Conservation (phyloP, 441 rosid species). For the Croton laevigatus region DNA sequence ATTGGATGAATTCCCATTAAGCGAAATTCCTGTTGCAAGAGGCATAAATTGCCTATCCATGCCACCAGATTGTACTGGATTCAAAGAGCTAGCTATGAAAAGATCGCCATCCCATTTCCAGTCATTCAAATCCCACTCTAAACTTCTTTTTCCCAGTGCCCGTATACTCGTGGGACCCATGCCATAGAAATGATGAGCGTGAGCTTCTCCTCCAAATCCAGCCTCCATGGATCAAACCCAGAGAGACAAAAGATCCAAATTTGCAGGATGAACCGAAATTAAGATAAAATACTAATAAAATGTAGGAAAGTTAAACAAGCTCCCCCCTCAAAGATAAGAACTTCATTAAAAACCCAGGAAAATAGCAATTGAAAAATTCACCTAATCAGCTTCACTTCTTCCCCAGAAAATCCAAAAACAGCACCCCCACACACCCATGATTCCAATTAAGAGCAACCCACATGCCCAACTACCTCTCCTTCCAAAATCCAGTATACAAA, state of each 20-base stretch:
- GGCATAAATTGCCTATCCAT: constrained; percentile 59
- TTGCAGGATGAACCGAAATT: constrained; percentile 18
- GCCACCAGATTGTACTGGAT: constrained; percentile 39
- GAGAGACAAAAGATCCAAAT: constrained; percentile 25
- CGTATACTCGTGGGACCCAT: constrained; percentile 41
- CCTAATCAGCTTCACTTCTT: constrained; percentile 63
- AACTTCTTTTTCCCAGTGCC: constrained; percentile 59
- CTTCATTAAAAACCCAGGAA: constrained; percentile 24
- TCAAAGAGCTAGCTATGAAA: constrained; percentile 68
- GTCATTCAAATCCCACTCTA: constrained; percentile 90
- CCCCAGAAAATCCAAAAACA: constrained; percentile 70
- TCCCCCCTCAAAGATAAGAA: constrained; percentile 39
- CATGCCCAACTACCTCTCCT: constrained; percentile 38
- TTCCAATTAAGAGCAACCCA: constrained; percentile 64
- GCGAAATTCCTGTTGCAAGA: constrained; percentile 33
- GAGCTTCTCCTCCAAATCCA: constrained; percentile 60
- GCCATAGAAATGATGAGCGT: constrained; percentile 47
- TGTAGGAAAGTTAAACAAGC: constrained; percentile 11
- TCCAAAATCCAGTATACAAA: constrained; percentile 5
- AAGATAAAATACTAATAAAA: not conserved
- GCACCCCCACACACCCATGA: constrained; percentile 58
- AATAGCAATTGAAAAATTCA: constrained; percentile 15
- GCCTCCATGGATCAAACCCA: constrained; percentile 59
- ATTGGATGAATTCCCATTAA: constrained; percentile 55
- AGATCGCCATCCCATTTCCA: constrained; percentile 99